A percentile compares a stretch with the other conserved stretches of the same genome.
phyloP scores from a whole-genome alignment of 129 eudicot genomes.

The Pseudognaphalium luteoalbum region DNA sequence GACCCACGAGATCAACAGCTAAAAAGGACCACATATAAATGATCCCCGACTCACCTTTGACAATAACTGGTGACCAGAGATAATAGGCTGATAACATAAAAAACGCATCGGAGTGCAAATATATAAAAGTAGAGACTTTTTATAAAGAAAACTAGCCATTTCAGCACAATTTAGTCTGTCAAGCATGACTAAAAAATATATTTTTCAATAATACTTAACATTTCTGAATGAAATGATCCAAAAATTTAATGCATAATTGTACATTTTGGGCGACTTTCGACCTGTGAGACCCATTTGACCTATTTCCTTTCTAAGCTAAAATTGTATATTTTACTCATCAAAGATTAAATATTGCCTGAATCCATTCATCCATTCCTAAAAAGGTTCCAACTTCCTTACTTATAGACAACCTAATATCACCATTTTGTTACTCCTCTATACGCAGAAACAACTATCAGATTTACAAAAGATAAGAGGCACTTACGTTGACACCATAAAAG shows the following conservation, averaged over 20 bases:
- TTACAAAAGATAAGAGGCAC: slow-evolving; percentile 23
- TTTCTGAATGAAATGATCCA: neutral
- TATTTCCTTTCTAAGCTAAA: neutral
- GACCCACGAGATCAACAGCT: too few species aligned
- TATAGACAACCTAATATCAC: neutral
- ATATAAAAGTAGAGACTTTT: slow-evolving; percentile 10
- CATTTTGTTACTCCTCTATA: slow-evolving; percentile 14
- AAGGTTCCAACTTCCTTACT: neutral
- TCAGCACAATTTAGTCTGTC: neutral
- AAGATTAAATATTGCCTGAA: neutral
- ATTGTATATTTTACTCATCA: neutral
- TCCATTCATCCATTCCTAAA: neutral
- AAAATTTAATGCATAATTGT: slow-evolving; percentile 2
- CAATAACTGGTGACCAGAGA: neutral
- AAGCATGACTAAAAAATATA: neutral
- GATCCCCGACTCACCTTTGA: slow-evolving; percentile 94
- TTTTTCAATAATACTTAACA: neutral
- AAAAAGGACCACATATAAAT: slow-evolving; percentile 74
- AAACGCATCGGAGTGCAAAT: slow-evolving; percentile 11
- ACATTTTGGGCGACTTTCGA: neutral
- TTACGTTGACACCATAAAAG: slow-evolving; percentile 87
- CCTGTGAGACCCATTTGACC: neutral
- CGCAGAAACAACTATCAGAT: slow-evolving; percentile 7
- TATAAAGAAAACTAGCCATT: neutral
- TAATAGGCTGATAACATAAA: neutral